Percentiles rank a stretch among this genome's conserved stretches.
Conservation (phyloP, 1,284 basidiomycete species). For the Sanghuangporus weigelae region DNA sequence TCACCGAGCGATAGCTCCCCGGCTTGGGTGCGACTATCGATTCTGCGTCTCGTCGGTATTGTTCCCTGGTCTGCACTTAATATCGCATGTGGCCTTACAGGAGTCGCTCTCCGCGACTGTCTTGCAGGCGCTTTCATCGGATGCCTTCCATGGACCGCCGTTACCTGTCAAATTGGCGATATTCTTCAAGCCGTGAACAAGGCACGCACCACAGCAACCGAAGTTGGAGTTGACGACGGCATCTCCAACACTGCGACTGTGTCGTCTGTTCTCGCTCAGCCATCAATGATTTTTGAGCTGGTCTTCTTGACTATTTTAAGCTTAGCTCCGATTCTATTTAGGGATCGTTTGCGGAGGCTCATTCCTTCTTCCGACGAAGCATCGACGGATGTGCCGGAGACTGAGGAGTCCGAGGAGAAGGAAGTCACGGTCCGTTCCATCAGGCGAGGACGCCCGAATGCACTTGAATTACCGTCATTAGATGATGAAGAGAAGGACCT, state of each 20-base stretch:
- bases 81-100: constrained; percentile 86
- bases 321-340: constrained; percentile 70
- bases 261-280: constrained; percentile 64
- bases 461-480: neutral
- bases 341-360: constrained; percentile 54
- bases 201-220: constrained; percentile 52
- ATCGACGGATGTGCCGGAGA: neutral
- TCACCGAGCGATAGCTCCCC: constrained; percentile 43
- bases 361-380: constrained; percentile 33
- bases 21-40: constrained; percentile 79
- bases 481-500: neutral
- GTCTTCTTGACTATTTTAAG: constrained; percentile 69
- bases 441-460: neutral
- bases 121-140: constrained; percentile 78
- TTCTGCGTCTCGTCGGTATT: constrained; percentile 83
- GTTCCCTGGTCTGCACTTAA: constrained; percentile 95
- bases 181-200: constrained; percentile 64
- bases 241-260: constrained; percentile 59
- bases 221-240: constrained; percentile 8
- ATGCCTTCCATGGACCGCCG: constrained; percentile 77
- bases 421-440: neutral
- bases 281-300: constrained; percentile 68
- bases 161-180: constrained; percentile 84
- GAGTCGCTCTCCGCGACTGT: constrained; percentile 71
- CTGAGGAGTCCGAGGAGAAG: constrained; percentile 1